Evolutionary conservation across 2,329 filamentous ascomycete genomes (phyloP).

Genomic region (Xylariaceae sp.): DNA sequence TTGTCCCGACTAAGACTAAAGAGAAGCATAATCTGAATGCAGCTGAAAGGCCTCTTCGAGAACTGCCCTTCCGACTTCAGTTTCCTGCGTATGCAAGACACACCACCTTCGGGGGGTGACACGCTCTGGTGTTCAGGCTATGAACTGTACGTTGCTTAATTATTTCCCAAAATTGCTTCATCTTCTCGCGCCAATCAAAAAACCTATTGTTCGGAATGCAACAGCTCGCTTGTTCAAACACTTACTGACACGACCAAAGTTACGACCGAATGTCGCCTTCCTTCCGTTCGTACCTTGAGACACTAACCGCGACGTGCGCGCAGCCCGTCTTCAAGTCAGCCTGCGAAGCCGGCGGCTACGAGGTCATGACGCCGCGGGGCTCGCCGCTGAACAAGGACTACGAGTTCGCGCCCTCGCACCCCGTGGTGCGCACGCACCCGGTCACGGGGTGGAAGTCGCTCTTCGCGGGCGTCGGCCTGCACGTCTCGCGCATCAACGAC

Average conservation of each 20-base stretch:
- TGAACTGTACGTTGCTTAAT: slow-evolving; percentile 37
- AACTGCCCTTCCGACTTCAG: slow-evolving; percentile 42
- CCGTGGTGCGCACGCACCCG: slow-evolving; percentile 65
- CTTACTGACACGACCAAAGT: slow-evolving; percentile 22
- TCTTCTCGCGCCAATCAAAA: neutral
- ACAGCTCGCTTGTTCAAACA: neutral
- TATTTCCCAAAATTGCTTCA: neutral
- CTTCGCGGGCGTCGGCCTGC: slow-evolving; percentile 38
- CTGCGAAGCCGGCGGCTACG: slow-evolving; percentile 45
- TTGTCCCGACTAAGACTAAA: neutral
- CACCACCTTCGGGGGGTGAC: slow-evolving; percentile 43
- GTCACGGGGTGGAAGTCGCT: slow-evolving; percentile 65
- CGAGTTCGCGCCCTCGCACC: slow-evolving; percentile 56
- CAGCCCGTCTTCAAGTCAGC: slow-evolving; percentile 47
- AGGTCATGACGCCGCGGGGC: slow-evolving; percentile 52
- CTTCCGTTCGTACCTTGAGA: slow-evolving; percentile 54
- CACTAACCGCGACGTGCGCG: slow-evolving; percentile 50
- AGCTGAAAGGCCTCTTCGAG: slow-evolving; percentile 37
- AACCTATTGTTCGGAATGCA: neutral
- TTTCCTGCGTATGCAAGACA: slow-evolving; percentile 42
- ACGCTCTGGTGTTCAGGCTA: slow-evolving; percentile 51
- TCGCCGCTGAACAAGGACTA: slow-evolving; percentile 57
- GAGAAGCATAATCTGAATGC: neutral
- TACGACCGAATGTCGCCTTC: slow-evolving; percentile 57
- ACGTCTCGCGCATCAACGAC: slow-evolving; percentile 46